phyloP scores from a whole-genome alignment of 2,329 filamentous ascomycete genomes.

The Xylaria sp. region DNA sequence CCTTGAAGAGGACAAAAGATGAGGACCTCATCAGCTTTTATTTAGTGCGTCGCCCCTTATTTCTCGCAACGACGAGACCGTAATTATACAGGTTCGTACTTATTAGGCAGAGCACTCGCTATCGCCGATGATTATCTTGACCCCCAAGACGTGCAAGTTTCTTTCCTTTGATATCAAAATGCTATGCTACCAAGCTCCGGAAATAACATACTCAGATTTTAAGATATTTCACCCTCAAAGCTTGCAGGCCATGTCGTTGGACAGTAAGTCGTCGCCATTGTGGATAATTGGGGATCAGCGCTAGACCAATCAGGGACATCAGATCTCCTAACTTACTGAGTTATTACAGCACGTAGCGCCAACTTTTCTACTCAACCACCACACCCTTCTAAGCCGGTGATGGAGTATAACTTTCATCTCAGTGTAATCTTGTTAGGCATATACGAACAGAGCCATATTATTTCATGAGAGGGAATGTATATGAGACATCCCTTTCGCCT shows the following conservation, averaged over 20 bases:
- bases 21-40: constrained; percentile 47
- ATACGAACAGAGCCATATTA: not conserved
- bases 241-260: not conserved
- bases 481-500: not conserved
- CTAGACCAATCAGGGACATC: constrained; percentile 21
- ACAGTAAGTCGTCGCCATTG: constrained; percentile 17
- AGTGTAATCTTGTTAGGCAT: too few relatives aligned
- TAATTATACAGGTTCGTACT: constrained; percentile 6
- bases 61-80: constrained; percentile 9
- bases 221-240: not conserved
- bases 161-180: not conserved
- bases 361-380: not conserved
- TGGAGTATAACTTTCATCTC: not conserved
- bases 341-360: not conserved
- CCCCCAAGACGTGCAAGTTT: not conserved
- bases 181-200: not conserved
- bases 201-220: not conserved
- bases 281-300: constrained; percentile 9
- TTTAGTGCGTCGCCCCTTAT: not conserved
- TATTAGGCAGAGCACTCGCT: not conserved
- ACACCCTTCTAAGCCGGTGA: not conserved
- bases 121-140: not conserved
- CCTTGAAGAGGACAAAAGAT: constrained; percentile 45
- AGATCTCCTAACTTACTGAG: too few relatives aligned
- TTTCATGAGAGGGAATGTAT: not conserved